Percentiles rank a stretch among this genome's conserved stretches.
These are phyloP conservation scores for Blastobotrys americana DNA, from an alignment of 805 yeast genomes.

Conservation along the genomic window DNA sequence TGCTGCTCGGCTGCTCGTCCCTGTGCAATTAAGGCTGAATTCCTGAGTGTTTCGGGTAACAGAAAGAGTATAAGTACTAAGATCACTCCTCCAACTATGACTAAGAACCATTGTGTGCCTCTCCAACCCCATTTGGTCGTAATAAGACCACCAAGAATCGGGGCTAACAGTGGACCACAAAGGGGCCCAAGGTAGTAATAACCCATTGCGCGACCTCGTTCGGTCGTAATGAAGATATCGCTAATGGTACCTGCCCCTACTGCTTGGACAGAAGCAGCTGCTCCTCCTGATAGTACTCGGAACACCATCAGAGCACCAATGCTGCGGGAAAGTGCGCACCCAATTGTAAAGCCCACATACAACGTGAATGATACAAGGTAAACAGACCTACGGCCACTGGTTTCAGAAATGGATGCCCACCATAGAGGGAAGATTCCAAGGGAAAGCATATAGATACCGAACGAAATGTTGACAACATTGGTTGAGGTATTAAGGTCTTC, in stretches of 20 bases:
- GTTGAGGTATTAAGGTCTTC: conserved; percentile 48
- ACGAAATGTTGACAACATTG: conserved; percentile 63
- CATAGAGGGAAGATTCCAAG: conserved; percentile 78
- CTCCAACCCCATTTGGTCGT: conserved; percentile 76
- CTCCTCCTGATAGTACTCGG: conserved; percentile 68
- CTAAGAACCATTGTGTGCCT: conserved; percentile 80
- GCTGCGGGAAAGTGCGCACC: conserved; percentile 57
- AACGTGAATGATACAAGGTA: conserved; percentile 61
- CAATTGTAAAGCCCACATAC: conserved; percentile 61
- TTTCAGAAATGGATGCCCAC: conserved; percentile 81
- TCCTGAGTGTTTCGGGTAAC: conserved; percentile 75
- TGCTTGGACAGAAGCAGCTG: conserved; percentile 78
- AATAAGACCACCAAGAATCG: conserved; percentile 73
- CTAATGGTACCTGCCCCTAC: conserved; percentile 87
- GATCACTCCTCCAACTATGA: conserved; percentile 53
- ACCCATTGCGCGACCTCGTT: conserved; percentile 76
- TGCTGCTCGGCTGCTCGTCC: conserved; percentile 1
- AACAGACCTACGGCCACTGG: conserved; percentile 65
- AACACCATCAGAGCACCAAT: conserved; percentile 59
- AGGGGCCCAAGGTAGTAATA: conserved; percentile 73
- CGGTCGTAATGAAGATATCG: conserved; percentile 58
- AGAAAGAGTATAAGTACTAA: conserved; percentile 44
- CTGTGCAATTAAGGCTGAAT: not conserved
- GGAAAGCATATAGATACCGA: conserved; percentile 68
- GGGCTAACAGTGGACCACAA: conserved; percentile 72